Evolutionary conservation across 768 basidiomycete species (phyloP), one percentile per base, ranked within the genome.

Genomic region (Cantharellus cinnabarinus): DNA sequence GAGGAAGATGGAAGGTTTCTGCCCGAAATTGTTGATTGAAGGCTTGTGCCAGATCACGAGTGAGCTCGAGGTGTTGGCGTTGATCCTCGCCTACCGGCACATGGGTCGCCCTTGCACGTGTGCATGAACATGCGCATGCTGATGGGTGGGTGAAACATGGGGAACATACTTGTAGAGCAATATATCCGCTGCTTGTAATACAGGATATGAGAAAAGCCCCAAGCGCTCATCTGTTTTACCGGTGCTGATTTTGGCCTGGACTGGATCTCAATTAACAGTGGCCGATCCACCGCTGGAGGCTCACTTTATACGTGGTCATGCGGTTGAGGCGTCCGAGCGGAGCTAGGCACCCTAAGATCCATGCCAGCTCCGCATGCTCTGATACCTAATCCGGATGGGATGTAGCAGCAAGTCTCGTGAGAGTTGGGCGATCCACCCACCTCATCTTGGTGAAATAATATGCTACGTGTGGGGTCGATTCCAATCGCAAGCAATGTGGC

Each of bases 61-160:
- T 77, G 0, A 98, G 79, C 65, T 95, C 91, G 48, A 97, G 77
- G 66, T 98, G 94, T 71, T 98, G 94, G 29, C 80, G 79, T 67
- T 97, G 94, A 68, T 98, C 94, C 66, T 97, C 91, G 35, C 94
- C 94, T 3, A 98, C 93, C 0, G 94, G 94, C 1, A 98, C 85
- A 67, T 91, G 86, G 0, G 90, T 94, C 2, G 90, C 79, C 64
- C 91, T 89, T 62, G 14, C 1, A 4, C 4, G 5, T 39, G 4
- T 2, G 37, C 20, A 5, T 10, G 41, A 20, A 51, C 56, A 60
- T 35, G 40, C 7, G 4, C 54, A 42, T 20, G 4, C 37, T 51
- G 15, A 41, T 10, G 7, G 42, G 40, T 7, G 7, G 7, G 60
- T 42, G 29, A 38, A 39, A 50, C 42, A 14, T 15, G 63, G 2